Evolutionary conservation across 805 yeast genomes (phyloP).

Genomic region (Wickerhamiella slavikovae): DNA sequence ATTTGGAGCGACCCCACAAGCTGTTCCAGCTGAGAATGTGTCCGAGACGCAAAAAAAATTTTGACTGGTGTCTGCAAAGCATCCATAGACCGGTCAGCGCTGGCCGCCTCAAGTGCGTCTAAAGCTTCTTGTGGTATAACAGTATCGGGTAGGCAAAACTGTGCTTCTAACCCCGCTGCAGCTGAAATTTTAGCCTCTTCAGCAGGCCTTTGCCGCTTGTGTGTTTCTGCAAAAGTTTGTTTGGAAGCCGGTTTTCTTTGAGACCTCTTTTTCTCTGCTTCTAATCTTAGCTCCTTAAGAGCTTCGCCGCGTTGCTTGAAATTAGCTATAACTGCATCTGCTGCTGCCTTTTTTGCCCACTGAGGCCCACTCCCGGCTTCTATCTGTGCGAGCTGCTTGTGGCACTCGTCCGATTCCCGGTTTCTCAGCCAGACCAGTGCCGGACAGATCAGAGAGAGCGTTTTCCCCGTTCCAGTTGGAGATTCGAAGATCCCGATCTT

Average conservation of each 20-base stretch:
- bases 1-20: slow-evolving; percentile 50
- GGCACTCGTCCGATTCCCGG: slow-evolving; percentile 9
- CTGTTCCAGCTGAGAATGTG: slow-evolving; percentile 76
- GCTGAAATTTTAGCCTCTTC: no score
- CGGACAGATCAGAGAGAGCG: slow-evolving; percentile 69
- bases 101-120: slow-evolving; percentile 2
- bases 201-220: no score
- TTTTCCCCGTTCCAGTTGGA: slow-evolving; percentile 88
- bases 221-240: no score
- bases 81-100: slow-evolving; percentile 2
- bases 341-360: slow-evolving; percentile 35
- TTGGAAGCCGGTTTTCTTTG: no score
- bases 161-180: no score
- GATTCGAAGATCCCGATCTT: slow-evolving; percentile 74
- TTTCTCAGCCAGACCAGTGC: slow-evolving; percentile 65
- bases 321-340: slow-evolving; percentile 9
- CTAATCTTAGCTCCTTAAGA: slow-evolving; percentile 11
- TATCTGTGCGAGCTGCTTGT: slow-evolving; percentile 7
- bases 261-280: slow-evolving; percentile 2
- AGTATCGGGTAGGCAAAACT: no score
- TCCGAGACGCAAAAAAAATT: slow-evolving; percentile 60
- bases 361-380: slow-evolving; percentile 41
- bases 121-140: no score
- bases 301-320: slow-evolving; percentile 8
- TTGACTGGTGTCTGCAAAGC: slow-evolving; percentile 20